phyloP scores from a whole-genome alignment of 208 protist species.

The Acanthamoeba triangularis region DNA sequence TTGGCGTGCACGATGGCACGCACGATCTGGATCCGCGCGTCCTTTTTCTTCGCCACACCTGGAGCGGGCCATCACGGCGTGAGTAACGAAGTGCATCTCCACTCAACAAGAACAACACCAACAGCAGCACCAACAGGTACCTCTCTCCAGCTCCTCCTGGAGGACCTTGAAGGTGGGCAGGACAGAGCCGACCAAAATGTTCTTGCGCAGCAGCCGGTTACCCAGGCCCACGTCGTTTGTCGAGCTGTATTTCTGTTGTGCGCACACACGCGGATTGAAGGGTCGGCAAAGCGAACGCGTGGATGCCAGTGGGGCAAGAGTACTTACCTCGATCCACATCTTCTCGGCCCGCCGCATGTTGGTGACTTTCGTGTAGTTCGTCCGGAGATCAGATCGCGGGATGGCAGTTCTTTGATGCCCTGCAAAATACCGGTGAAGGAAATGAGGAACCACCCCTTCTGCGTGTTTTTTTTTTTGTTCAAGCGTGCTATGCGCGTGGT shows the following conservation, averaged over 20 bases:
- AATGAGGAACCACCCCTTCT: no score
- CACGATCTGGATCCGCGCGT: slow-evolving; percentile 12
- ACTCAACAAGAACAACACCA: no score
- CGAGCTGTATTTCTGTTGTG: background rate
- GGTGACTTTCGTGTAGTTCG: background rate
- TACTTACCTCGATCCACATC: background rate
- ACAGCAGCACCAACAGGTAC: background rate
- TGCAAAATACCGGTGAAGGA: background rate
- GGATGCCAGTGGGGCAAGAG: background rate
- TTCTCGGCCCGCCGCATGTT: background rate
- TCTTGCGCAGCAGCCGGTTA: slow-evolving; percentile 1
- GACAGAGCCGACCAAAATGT: background rate
- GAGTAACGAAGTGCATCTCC: no score
- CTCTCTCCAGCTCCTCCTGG: slow-evolving; percentile 31
- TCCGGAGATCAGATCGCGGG: background rate
- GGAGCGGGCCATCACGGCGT: no score
- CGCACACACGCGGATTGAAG: background rate
- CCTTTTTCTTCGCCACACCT: background rate
- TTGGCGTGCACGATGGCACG: slow-evolving; percentile 9
- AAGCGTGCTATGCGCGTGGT: slow-evolving; percentile 4
- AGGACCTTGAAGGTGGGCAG: slow-evolving; percentile 48
- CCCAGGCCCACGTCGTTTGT: slow-evolving; percentile 4
- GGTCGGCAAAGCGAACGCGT: background rate
- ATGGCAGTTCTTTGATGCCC: slow-evolving; percentile 16
- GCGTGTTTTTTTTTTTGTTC: background rate